Percentiles rank a stretch among this genome's conserved stretches.
Conservation (phyloP, 2,329 filamentous ascomycete species). For the Nemania serpens region DNA sequence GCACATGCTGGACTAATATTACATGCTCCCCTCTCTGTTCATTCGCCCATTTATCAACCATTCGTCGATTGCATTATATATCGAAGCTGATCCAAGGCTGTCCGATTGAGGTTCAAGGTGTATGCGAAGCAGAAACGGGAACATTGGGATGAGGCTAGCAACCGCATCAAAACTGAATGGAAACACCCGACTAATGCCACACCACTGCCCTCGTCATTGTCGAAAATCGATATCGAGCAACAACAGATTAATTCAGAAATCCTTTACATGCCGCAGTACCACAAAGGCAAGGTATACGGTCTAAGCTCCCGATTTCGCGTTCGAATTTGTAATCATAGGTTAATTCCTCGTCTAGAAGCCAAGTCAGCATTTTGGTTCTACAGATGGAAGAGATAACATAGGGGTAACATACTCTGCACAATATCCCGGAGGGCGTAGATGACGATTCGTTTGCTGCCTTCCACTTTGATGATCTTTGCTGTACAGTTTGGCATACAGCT, state of each 20-base stretch:
- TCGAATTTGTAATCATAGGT: constrained; percentile 99
- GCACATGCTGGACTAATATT: constrained; percentile 23
- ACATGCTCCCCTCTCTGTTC: constrained; percentile 18
- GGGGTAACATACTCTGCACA: constrained; percentile 74
- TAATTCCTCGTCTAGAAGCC: constrained; percentile 83
- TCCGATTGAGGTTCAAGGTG: constrained; percentile 2
- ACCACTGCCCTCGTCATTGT: not conserved
- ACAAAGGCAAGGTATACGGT: constrained; percentile 96
- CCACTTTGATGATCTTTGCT: constrained; percentile 98
- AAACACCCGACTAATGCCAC: not conserved
- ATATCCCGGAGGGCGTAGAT: constrained; percentile 98
- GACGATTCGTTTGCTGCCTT: constrained; percentile 97
- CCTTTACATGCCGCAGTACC: constrained; percentile 96
- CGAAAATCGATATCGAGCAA: constrained; percentile 3
- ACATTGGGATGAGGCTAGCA: not conserved
- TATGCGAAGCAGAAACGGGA: constrained; percentile 2
- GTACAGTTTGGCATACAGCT: constrained; percentile 98
- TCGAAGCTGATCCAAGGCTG: constrained; percentile 23
- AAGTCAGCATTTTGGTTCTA: constrained; percentile 32
- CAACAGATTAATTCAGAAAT: constrained; percentile 80
- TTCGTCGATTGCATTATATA: constrained; percentile 28
- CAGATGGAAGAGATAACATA: not conserved
- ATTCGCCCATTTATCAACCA: constrained; percentile 15
- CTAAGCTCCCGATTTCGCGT: constrained; percentile 89
- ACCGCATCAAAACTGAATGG: not conserved